Base-by-base conservation (phyloP, 1,284 basidiomycete species). In the Farysia itapuensis region DNA sequence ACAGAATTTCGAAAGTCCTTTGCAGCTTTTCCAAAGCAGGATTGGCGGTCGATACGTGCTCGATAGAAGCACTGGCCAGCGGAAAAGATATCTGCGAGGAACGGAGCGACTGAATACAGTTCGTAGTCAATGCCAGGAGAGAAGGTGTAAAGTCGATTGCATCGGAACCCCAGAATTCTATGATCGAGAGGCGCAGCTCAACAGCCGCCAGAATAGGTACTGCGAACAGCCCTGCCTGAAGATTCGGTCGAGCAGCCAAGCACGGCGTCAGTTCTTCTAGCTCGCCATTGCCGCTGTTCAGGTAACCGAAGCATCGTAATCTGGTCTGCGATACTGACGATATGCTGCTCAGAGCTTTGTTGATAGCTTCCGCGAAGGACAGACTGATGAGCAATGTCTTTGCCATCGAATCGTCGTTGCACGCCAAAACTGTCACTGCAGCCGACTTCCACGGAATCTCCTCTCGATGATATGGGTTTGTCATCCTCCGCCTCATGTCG, bases 121-220 rank as follows among this genome's bases (percentile, higher is more conserved):
- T 54, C 24, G 57, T 51, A 6, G 54, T 35, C 31, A 61, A 21
- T 5, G 57, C 42, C 36, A 54, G 16, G 25, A 61, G 43, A 24
- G 50, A 51, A 13, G 41, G 57, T 22, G 54, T 61, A 43, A 61
- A 61, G 35, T 61, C 48, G 16, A 51, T 49, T 2, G 57, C 51
- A 20, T 43, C 43, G 9, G 46, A 43, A 13, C 51, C 57, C 57
- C 57, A 61, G 12, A 51, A 35, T 16, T 61, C 57, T 26, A 61
- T 54, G 28, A 61, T 47, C 5, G 57, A 50, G 9, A 61, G 35
- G 12, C 57, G 39, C 15, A 61, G 26, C 20, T 61, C 57, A 13
- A 51, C 51, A 5, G 57, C 51, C 15, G 46, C 47, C 20, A 61
- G 46, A 22, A 61, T n/a, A 7, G 57, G 46, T 13, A 54, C 40